Evolutionary conservation across 441 rosid species (phyloP), one percentile per base, ranked within the genome.

Genomic region (Syzygium malaccense): DNA sequence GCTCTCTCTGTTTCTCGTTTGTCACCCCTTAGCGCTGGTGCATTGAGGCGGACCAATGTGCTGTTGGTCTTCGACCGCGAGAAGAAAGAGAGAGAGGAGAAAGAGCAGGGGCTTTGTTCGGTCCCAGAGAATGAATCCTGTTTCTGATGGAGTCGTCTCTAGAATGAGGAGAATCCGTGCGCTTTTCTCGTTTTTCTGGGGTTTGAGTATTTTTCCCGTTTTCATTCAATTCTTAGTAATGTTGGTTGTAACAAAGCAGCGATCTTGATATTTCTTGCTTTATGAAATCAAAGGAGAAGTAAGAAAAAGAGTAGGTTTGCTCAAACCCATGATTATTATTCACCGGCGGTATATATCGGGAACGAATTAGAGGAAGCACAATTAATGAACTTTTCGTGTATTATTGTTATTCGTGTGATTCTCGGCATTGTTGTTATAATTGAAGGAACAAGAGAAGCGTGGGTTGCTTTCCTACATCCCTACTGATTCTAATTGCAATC

Each of bases 61-160:
- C 8, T 25, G 83, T 5, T 0, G 12, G 49, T 71, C 14, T 71
- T 20, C 80, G 12, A 37, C 28, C 20, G 80, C 49, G 49, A 71
- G 0, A 19, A 33, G 15, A 53, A 14, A 19, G 19, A 0, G 0
- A 71, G 20, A 20, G 37, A 10, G 19, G 2, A 11, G 80, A 62
- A 68, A 20, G 5, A 25, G 80, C 25, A 37, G 48, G 20, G 49
- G 80, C 28, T 33, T 33, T 71, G 49, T 33, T 68, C 20, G 37
- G 20, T 71, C 80, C 48, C 14, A 23, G 80, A 71, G 48, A 20
- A 37, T 71, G 32, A 5, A 26, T 60, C 49, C 80, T 1, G 49
- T 71, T 37, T 5, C 28, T 37, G 13, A 37, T 37, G 28, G 25
- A 10, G 80, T 20, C 17, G 20, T 37, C 28, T 71, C 80, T 20